Percentiles rank a stretch among this genome's conserved stretches.
These are phyloP conservation scores for Avicennia marina DNA, from an alignment of 257 asterid genomes.

Conservation along the genomic window DNA sequence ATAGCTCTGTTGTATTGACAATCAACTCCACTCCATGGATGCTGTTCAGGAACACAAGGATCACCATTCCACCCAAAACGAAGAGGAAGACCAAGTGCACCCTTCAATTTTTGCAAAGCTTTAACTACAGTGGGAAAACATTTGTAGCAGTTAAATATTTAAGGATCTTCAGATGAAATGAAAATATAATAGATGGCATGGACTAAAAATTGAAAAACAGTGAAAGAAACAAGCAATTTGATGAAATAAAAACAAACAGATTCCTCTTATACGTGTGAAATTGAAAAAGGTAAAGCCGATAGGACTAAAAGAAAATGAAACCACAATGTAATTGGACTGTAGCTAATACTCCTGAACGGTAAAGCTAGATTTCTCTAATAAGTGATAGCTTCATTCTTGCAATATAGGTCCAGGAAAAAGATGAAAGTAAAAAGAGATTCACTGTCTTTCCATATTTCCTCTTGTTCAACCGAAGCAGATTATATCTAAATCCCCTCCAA, in stretches of 20 bases:
- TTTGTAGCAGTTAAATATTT: neutral
- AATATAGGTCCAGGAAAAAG: too few species aligned
- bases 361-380: neutral
- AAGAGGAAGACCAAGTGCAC: constrained; percentile 86
- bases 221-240: neutral
- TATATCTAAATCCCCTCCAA: neutral
- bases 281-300: neutral
- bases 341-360: neutral
- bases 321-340: neutral
- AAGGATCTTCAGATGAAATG: neutral
- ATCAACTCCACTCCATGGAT: constrained; percentile 97
- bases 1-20: constrained; percentile 63
- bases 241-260: neutral
- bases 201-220: too few species aligned
- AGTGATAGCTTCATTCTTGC: too few species aligned
- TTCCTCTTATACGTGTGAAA: neutral
- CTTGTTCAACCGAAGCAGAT: too few species aligned
- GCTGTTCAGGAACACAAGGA: constrained; percentile 96
- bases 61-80: constrained; percentile 99
- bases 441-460: too few species aligned
- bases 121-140: constrained; percentile 39
- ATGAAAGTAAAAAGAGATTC: too few species aligned
- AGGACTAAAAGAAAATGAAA: neutral
- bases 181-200: neutral
- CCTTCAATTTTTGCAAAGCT: constrained; percentile 74